Evolutionary conservation across 768 basidiomycete species (phyloP).

Genomic region (Neoboletus magnificus): DNA sequence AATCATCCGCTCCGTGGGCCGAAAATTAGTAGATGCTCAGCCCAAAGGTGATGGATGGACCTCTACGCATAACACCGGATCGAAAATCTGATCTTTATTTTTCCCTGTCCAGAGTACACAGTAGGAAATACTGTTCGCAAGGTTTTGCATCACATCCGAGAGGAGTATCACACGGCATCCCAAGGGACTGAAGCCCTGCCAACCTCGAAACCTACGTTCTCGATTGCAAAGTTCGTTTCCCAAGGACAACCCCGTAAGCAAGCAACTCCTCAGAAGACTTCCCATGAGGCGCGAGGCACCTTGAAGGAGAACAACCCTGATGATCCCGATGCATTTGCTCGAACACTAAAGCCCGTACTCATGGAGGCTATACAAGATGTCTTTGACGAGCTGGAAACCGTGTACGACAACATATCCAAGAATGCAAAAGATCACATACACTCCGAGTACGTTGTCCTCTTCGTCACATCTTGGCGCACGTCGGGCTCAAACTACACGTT

Average conservation of each 20-base stretch:
- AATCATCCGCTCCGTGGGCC: slow-evolving; percentile 76
- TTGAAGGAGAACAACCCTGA: slow-evolving; percentile 69
- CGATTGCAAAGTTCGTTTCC: slow-evolving; percentile 80
- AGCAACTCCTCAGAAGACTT: slow-evolving; percentile 37
- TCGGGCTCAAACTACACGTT: neutral
- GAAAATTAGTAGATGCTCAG: slow-evolving; percentile 82
- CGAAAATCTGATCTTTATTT: slow-evolving; percentile 6
- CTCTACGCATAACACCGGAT: slow-evolving; percentile 3
- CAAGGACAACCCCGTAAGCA: slow-evolving; percentile 65
- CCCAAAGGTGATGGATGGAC: slow-evolving; percentile 71
- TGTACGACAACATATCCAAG: slow-evolving; percentile 92
- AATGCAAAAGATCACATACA: slow-evolving; percentile 96
- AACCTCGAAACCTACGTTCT: slow-evolving; percentile 47
- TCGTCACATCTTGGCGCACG: neutral
- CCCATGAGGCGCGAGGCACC: slow-evolving; percentile 49
- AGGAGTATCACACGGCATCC: slow-evolving; percentile 87
- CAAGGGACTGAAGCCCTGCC: slow-evolving; percentile 40
- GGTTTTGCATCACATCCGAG: slow-evolving; percentile 88
- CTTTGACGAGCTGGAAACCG: slow-evolving; percentile 92
- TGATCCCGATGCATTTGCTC: slow-evolving; percentile 76
- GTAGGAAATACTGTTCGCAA: slow-evolving; percentile 94
- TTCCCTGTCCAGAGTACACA: slow-evolving; percentile 67
- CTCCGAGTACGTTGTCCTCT: slow-evolving; percentile 73
- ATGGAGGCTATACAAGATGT: slow-evolving; percentile 98
- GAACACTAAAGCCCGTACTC: slow-evolving; percentile 82